Conservation (phyloP, 2,329 filamentous ascomycete species). For the Aspergillus sp. region DNA sequence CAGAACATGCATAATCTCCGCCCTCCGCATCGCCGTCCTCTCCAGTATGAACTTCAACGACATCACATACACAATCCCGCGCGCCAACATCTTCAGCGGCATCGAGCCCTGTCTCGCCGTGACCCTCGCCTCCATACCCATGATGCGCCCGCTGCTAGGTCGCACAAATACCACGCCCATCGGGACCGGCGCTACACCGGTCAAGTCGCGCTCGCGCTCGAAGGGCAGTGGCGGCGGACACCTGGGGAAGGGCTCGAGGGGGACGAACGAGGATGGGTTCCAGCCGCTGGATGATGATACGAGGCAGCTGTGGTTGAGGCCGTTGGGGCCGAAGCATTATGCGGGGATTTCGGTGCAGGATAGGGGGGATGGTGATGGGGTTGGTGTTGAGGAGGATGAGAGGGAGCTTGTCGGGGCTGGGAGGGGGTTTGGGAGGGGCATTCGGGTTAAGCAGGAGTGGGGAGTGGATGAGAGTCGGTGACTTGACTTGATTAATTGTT, state of each 20-base stretch:
- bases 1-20: conserved; percentile 26
- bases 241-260: background rate
- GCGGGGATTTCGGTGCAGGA: conserved; percentile 4
- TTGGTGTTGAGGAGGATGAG: background rate
- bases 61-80: conserved; percentile 23
- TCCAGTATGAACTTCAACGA: conserved; percentile 22
- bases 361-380: background rate
- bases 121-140: conserved; percentile 23
- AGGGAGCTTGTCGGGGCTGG: background rate
- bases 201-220: background rate
- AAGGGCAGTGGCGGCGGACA: background rate
- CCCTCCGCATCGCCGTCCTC: conserved; percentile 25
- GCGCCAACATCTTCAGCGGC: conserved; percentile 27
- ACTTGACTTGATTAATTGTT: too few species aligned
- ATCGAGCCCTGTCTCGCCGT: conserved; percentile 25
- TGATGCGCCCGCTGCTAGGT: conserved; percentile 34
- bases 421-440: background rate
- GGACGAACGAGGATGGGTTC: conserved; percentile 19
- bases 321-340: conserved; percentile 17
- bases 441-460: conserved; percentile 5
- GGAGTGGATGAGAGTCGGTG: background rate
- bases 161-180: conserved; percentile 18
- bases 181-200: conserved; percentile 13
- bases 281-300: conserved; percentile 28
- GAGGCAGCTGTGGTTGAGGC: conserved; percentile 28